These are phyloP conservation scores for Cryphonectria radicalis DNA, from an alignment of 2,329 filamentous ascomycete species.

Conservation along the genomic window DNA sequence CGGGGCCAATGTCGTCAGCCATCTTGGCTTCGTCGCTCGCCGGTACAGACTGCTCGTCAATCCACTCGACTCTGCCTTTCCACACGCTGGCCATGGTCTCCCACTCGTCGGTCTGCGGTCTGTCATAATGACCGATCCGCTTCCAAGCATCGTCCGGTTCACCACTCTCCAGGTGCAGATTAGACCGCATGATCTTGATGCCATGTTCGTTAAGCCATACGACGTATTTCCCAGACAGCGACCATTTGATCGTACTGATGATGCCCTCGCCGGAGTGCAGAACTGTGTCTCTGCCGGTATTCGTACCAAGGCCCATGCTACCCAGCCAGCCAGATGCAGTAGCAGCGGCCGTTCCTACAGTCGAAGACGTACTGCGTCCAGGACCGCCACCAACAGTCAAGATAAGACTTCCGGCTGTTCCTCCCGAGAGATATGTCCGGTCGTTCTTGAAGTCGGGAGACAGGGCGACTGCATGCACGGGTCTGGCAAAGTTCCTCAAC, in stretches of 20 bases:
- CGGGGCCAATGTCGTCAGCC: constrained; percentile 36
- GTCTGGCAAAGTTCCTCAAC: constrained; percentile 89
- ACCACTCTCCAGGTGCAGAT: constrained; percentile 75
- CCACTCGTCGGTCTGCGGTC: constrained; percentile 85
- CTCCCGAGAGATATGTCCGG: constrained; percentile 86
- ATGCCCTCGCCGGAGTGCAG: constrained; percentile 90
- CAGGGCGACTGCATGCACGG: constrained; percentile 89
- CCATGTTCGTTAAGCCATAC: constrained; percentile 97
- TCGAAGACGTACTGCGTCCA: constrained; percentile 86
- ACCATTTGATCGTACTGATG: constrained; percentile 94
- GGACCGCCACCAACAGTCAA: constrained; percentile 80
- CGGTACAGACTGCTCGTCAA: constrained; percentile 82
- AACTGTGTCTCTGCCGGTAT: constrained; percentile 81
- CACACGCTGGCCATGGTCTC: constrained; percentile 96
- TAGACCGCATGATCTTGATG: constrained; percentile 96
- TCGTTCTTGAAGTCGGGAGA: constrained; percentile 94
- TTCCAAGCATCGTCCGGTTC: constrained; percentile 91
- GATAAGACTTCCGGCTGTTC: constrained; percentile 84
- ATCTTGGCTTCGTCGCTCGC: constrained; percentile 62
- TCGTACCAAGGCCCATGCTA: constrained; percentile 78
- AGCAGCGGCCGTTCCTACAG: constrained; percentile 79
- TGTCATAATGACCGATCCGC: constrained; percentile 87
- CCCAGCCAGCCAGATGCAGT: constrained; percentile 90
- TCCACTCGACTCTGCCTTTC: constrained; percentile 92
- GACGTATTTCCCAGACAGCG: constrained; percentile 86